Base-by-base conservation (phyloP, 2,329 filamentous ascomycete genomes). In the Hypoxylon sp. region DNA sequence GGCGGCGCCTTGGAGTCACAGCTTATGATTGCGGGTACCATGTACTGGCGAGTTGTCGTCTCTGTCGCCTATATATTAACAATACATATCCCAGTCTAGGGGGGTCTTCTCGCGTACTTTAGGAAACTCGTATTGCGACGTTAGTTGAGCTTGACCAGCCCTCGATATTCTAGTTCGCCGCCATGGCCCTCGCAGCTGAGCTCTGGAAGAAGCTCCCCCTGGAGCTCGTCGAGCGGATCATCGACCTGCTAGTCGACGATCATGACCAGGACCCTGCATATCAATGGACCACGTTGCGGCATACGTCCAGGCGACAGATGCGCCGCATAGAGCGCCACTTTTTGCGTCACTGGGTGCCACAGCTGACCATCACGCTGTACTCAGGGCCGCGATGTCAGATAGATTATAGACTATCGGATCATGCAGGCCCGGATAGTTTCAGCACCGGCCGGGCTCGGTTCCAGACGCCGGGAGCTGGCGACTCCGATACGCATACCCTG, bases 251-350 rank as follows among this genome's bases (percentile, higher is more conserved):
- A 46, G 54, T 64, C 19, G 57, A 66, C 15, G 58, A 60, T 6
- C 62, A 62, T 20, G 32, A 62, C 44, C 60, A 52, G 22, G 66
- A 68, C 55, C 66, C 66, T 56, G 58, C 64, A 44, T 67, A 64
- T 47, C 66, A 68, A 60, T 68, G 66, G 66, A 59, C 64, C 24
- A 64, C 55, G 22, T 39, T 68, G 43, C 63, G 66, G n/a, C 63
- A 67, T 22, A 60, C 48, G 8, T 53, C 63, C 17, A 46, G 57
- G 10, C 37, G 57, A 26, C 63, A 67, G 57, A 67, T 62, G 63
- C 57, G 63, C 37, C 54, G 56, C 41, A 67, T 68, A 37, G 66
- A 68, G 32, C 60, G 58, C 26, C 49, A 61, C 22, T 68, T 68
- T 39, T 60, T 48, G 39, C 15, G 46, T 11, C 56, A 64, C 26